A percentile compares a stretch with the other conserved stretches of the same genome.
Conservation (phyloP, 2,329 filamentous ascomycete genomes). For the Cordyceps pruinosa region DNA sequence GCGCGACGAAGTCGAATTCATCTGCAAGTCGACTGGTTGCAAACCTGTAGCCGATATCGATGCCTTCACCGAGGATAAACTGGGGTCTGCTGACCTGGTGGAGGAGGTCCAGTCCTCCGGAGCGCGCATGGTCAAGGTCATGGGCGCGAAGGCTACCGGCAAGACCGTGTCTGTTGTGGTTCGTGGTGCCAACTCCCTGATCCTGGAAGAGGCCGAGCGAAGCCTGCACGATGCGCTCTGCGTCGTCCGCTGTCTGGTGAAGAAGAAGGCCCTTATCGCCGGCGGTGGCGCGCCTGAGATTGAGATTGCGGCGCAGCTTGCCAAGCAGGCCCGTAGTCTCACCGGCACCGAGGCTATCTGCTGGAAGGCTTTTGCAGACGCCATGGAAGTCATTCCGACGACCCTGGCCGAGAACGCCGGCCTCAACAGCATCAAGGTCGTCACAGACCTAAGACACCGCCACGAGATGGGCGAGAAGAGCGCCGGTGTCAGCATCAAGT, state of each 20-base stretch:
- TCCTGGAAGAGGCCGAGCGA: constrained; percentile 94
- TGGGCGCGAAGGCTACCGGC: constrained; percentile 73
- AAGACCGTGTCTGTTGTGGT: constrained; percentile 94
- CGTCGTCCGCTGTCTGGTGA: constrained; percentile 93
- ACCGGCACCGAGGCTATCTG: constrained; percentile 93
- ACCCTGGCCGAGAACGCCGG: constrained; percentile 96
- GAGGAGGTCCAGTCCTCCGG: constrained; percentile 87
- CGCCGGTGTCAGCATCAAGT: constrained; percentile 96
- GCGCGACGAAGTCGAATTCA: constrained; percentile 96
- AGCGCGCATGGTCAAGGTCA: constrained; percentile 89
- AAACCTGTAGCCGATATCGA: constrained; percentile 98
- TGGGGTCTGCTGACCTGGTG: constrained; percentile 85
- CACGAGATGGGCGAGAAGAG: constrained; percentile 94
- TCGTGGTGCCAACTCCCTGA: constrained; percentile 87
- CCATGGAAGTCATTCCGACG: constrained; percentile 93
- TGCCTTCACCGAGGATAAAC: constrained; percentile 97
- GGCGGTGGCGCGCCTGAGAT: constrained; percentile 96
- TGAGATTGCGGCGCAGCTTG: constrained; percentile 83
- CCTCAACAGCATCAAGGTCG: constrained; percentile 96
- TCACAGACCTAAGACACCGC: constrained; percentile 88
- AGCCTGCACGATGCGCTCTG: constrained; percentile 96
- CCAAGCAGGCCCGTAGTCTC: constrained; percentile 73
- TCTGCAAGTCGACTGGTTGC: constrained; percentile 98
- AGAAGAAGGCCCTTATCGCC: constrained; percentile 98
- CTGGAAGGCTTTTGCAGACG: constrained; percentile 98